Base-by-base conservation (phyloP, 306 rosid genomes). In the barrel medic (Medicago truncatula) region DNA sequence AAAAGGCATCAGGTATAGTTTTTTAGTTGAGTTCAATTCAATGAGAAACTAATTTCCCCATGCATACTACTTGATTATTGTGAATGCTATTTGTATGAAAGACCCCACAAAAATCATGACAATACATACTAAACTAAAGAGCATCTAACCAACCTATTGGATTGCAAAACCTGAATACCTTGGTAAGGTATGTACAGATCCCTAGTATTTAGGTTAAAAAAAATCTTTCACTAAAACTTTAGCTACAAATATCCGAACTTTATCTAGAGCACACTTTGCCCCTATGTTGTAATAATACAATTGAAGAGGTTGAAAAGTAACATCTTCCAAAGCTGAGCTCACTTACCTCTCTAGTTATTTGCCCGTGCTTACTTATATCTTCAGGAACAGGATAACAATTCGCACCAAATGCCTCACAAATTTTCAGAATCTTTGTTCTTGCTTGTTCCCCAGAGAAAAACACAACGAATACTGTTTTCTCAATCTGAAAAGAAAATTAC, bases 401-500 rank as follows among this genome's bases (percentile, higher is more conserved):
- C 44, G 99, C 99, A 23, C 97, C 98, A 85, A 96, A 96, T 56
- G 99, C 97, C 79, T 96, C 99, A 56, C 99, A 90, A 78, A 96
- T 96, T 88, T 92, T 96, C 85, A 90, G 81, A 87, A 92, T 91
- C 84, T 96, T 96, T 60, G 93, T 81, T 85, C 92, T 90, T 71
- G 96, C 99, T 78, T 92, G 99, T 77, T 90, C 90, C 82, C 99
- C 99, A 8, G 99, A 92, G 93, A 92, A 92, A 82, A 92, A 96
- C 77, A 96, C 99, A 47, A 96, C 98, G 52, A 90, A 96, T 50
- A 89, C 98, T 59, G 93, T 83, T 88, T 96, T 93, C 80, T 96
- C 99, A 66, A 92, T 89, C 99, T 96, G 91, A 76, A 92, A 82
- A 75, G 69, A 78, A 76, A 76, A 65, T 49, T 61, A 61, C 41